phyloP scores from a whole-genome alignment of 2,329 filamentous ascomycete genomes.

The Grosmannia serpens region DNA sequence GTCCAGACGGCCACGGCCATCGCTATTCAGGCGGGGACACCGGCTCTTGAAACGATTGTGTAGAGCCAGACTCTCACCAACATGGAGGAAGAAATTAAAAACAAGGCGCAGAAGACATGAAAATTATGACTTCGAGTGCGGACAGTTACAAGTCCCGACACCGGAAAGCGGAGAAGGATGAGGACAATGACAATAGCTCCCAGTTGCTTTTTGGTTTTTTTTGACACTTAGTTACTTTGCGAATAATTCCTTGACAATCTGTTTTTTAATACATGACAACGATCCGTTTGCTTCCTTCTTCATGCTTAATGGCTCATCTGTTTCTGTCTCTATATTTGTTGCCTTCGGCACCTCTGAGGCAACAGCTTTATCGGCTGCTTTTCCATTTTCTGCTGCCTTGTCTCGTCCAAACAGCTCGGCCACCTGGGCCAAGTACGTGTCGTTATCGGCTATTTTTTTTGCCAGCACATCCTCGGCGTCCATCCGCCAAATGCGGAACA shows the following conservation, averaged over 20 bases:
- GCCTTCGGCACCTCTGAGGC: not conserved
- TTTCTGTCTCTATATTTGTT: not conserved
- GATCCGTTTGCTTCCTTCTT: not conserved
- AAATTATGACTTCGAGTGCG: not conserved
- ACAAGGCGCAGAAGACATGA: too few relatives aligned
- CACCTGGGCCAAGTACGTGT: not conserved
- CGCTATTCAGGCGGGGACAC: too few relatives aligned
- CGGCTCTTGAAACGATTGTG: too few relatives aligned
- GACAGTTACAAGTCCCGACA: not conserved
- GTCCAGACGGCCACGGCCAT: too few relatives aligned
- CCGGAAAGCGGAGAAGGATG: not conserved
- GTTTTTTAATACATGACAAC: not conserved
- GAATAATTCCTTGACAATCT: not conserved
- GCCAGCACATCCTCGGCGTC: not conserved
- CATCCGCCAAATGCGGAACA: not conserved
- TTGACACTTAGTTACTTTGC: not conserved
- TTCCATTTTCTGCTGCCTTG: not conserved
- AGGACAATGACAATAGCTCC: not conserved
- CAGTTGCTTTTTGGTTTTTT: too few relatives aligned
- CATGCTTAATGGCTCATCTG: not conserved
- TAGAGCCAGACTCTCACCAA: too few relatives aligned
- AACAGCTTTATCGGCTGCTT: not conserved
- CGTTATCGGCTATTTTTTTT: not conserved
- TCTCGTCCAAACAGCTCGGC: not conserved
- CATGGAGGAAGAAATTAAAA: too few relatives aligned